Base-by-base conservation (phyloP, 208 protist species). In the Spongospora subterranea region DNA sequence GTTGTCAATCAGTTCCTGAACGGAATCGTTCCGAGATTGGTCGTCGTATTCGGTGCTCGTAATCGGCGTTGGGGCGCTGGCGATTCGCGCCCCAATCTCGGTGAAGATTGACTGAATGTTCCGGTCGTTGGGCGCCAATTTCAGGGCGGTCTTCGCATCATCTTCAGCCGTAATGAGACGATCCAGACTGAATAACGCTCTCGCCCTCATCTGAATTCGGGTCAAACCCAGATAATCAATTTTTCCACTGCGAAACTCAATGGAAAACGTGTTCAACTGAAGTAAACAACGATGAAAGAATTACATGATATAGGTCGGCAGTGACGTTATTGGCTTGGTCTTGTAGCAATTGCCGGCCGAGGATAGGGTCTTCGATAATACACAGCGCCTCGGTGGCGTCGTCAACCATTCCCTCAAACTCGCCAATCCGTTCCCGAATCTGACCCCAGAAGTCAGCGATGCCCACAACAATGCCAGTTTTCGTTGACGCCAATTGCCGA, bases 351-450 rank as follows among this genome's bases (percentile, higher is more conserved):
- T 43, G 71, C 6, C 71, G 71, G 11, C 71, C n/a, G 17, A 82
- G 71, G 13, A 43, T n/a, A 39, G n/a, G 71, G n/a, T 82, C 71
- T 6, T 82, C 71, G 6, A 82, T 35, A 82, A 82, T n/a, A 20
- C 17, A 6, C 35, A 82, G 71, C 17, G 17, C 6, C n/a, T 82
- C 71, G 40, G 71, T 82, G 6, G 35, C 6, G n/a, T 35, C n/a
- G 35, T 82, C 71, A n/a, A 82, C n/a, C 40, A n/a, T 17, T 43
- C 35, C 71, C 6, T 39, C 17, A 82, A 20, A 20, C n/a, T 43
- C 17, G n/a, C 71, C 71, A 43, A 40, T 6, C 17, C 35, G 17
- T 17, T 6, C 6, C 17, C n/a, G n/a, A 43, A 82, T 82, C 71
- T 82, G n/a, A n/a, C n/a, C n/a, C n/a, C n/a, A n/a, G n/a, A n/a